Base-by-base conservation (phyloP, 768 basidiomycete genomes). In the Boletellus ananas region DNA sequence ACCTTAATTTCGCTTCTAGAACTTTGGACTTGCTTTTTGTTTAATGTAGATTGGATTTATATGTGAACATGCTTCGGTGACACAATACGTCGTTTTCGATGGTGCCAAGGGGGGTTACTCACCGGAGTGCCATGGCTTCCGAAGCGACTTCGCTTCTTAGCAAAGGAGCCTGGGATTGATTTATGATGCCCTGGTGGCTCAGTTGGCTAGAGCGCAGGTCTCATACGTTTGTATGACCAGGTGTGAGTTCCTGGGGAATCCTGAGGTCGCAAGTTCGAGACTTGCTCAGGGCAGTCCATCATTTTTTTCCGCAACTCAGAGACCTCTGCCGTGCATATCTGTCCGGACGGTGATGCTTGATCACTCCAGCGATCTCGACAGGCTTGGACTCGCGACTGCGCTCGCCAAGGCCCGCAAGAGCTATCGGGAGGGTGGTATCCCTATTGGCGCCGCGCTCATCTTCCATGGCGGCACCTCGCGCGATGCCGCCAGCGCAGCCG, bases 191-290 rank as follows among this genome's bases (percentile, higher is more conserved):
- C 72, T 62, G 62, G 70, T 75, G 75, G 75, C 74, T 75, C 74
- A 75, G 74, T 73, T 75, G 74, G 74, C 62, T 76, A 75, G 74
- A 75, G 74, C 75, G 74, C 74, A 74, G 75, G 75, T 76, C 74
- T 76, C 74, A 75, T 76, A 76, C 58, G 13, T 23, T 9, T 43
- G 64, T 72, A 58, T 70, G 72, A 72, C 57, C 57, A 55, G 61
- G 56, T 16, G 18, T 7, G 29, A 2, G 0, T 0, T 3, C 53
- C 60, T 59, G 56, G 59, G 71, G 34, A 76, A 78, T 78, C 78
- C 75, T 73, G 74, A 79, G 75, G 77, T 77, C 78, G 75, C 74
- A 75, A 77, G 78, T 79, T 79, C 78, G 77, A 79, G 64, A 72
- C 78, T 77, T 75, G 72, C 74, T 75, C 70, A 69, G 77, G 70